phyloP scores from a whole-genome alignment of 352 stramenopile species.

The Phytophthora meadii region DNA sequence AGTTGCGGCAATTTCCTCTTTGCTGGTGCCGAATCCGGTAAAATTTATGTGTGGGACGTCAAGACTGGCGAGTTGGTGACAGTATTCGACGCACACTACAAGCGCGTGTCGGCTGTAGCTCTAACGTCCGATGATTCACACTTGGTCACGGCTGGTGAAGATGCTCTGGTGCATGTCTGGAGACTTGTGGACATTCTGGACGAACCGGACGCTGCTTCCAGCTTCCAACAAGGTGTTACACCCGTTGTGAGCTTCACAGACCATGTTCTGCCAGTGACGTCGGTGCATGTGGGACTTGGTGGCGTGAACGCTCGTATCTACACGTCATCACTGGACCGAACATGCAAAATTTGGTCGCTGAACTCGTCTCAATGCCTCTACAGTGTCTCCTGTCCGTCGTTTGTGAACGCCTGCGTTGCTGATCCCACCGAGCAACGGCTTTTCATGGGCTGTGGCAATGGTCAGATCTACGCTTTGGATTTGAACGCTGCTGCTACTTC shows the following conservation, averaged over 20 bases:
- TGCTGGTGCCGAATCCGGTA: constrained; percentile 75
- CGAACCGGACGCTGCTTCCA: constrained; percentile 57
- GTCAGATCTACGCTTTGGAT: constrained; percentile 75
- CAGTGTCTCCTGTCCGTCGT: constrained; percentile 75
- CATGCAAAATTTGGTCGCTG: constrained; percentile 80
- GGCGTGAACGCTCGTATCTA: constrained; percentile 77
- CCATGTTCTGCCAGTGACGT: constrained; percentile 78
- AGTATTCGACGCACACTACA: constrained; percentile 90
- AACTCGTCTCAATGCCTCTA: constrained; percentile 62
- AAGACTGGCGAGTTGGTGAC: constrained; percentile 82
- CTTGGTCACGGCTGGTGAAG: constrained; percentile 79
- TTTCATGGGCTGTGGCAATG: constrained; percentile 77
- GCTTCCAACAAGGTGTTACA: constrained; percentile 62
- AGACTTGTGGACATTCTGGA: constrained; percentile 75
- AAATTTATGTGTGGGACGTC: constrained; percentile 89
- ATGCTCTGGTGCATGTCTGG: constrained; percentile 87
- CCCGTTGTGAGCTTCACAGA: constrained; percentile 79
- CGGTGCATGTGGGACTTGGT: constrained; percentile 69
- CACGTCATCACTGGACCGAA: constrained; percentile 79
- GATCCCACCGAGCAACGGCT: constrained; percentile 75
- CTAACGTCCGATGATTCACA: constrained; percentile 82
- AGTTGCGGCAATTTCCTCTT: constrained; percentile 80
- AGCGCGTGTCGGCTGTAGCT: constrained; percentile 71
- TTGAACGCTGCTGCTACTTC: constrained; percentile 65
- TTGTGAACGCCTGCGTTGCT: constrained; percentile 63